Evolutionary conservation across 2,329 filamentous ascomycete species (phyloP).

Genomic region (Chaetomiaceae sp.): DNA sequence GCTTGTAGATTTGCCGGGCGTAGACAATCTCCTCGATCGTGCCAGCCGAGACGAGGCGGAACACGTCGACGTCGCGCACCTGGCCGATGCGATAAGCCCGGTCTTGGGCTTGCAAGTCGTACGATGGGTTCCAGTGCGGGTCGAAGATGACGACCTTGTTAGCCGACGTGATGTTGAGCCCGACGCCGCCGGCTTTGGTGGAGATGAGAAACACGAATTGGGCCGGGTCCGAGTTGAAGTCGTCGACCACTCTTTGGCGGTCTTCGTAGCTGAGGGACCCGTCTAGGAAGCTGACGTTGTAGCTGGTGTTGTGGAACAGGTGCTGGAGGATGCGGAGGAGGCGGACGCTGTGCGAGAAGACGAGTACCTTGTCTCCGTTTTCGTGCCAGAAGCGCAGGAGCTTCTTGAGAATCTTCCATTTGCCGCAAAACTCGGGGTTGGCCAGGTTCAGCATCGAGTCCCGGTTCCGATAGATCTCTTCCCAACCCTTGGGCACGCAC

Average conservation of each 20-base stretch:
- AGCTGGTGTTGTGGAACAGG: slow-evolving; percentile 81
- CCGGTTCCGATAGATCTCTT: slow-evolving; percentile 65
- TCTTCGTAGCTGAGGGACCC: slow-evolving; percentile 80
- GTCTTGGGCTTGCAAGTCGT: slow-evolving; percentile 93
- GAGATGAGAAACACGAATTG: slow-evolving; percentile 97
- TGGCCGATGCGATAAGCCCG: slow-evolving; percentile 95
- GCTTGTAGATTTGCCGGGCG: slow-evolving; percentile 95
- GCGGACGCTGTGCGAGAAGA: slow-evolving; percentile 90
- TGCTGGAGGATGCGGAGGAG: slow-evolving; percentile 78
- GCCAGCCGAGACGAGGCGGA: slow-evolving; percentile 81
- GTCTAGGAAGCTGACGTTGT: slow-evolving; percentile 87
- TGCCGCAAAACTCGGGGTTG: slow-evolving; percentile 89
- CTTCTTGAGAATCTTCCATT: slow-evolving; percentile 88
- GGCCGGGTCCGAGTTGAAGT: slow-evolving; percentile 81
- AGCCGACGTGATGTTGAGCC: slow-evolving; percentile 92
- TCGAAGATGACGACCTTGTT: slow-evolving; percentile 98
- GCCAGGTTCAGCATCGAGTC: slow-evolving; percentile 77
- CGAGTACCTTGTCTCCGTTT: slow-evolving; percentile 87
- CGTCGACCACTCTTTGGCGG: slow-evolving; percentile 74
- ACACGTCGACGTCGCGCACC: slow-evolving; percentile 88
- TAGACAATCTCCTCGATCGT: slow-evolving; percentile 98
- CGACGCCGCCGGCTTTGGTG: slow-evolving; percentile 87
- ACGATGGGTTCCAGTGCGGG: slow-evolving; percentile 95
- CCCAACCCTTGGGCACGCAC: slow-evolving; percentile 71
- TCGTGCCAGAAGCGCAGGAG: slow-evolving; percentile 84